Evolutionary conservation across 1,284 basidiomycete genomes (phyloP).

Genomic region (Trametes polyzona): DNA sequence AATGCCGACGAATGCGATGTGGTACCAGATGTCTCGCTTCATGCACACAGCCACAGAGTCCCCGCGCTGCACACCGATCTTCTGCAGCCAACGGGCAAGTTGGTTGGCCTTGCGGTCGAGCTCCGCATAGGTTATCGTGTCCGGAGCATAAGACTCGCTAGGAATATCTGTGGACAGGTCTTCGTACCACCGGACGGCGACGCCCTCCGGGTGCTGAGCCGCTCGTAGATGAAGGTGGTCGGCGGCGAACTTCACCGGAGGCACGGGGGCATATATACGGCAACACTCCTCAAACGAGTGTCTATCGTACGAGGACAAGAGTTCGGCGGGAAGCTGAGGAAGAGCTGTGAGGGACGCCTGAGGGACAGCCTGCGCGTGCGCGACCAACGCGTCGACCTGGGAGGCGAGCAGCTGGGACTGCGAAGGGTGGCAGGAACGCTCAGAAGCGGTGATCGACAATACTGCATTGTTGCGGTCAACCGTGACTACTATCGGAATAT

Average conservation of each 20-base stretch:
- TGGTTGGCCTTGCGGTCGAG: constrained; percentile 45
- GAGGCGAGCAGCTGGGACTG: constrained; percentile 31
- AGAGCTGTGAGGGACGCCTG: constrained; percentile 24
- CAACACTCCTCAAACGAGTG: constrained; percentile 32
- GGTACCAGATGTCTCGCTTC: constrained; percentile 48
- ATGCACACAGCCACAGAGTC: constrained; percentile 55
- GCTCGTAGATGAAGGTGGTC: constrained; percentile 43
- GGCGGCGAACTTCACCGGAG: constrained; percentile 38
- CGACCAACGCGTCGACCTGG: constrained; percentile 31
- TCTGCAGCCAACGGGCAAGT: constrained; percentile 48
- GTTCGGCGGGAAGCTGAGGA: constrained; percentile 33
- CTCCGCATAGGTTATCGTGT: constrained; percentile 42
- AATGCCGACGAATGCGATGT: constrained; percentile 50
- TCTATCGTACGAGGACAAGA: constrained; percentile 42
- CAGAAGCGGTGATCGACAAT: constrained; percentile 28
- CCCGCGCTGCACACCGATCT: constrained; percentile 43
- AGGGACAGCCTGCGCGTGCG: constrained; percentile 12
- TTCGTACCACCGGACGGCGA: constrained; percentile 47
- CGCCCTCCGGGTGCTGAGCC: constrained; percentile 34
- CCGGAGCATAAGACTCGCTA: constrained; percentile 23
- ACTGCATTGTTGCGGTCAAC: constrained; percentile 15
- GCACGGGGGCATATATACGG: constrained; percentile 32
- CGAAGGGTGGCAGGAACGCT: constrained; percentile 28
- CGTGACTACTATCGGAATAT: constrained; percentile 11
- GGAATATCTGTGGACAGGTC: constrained; percentile 37